Evolutionary conservation across 805 yeast species (phyloP).

Genomic region (Suhomyces xylopsoci): DNA sequence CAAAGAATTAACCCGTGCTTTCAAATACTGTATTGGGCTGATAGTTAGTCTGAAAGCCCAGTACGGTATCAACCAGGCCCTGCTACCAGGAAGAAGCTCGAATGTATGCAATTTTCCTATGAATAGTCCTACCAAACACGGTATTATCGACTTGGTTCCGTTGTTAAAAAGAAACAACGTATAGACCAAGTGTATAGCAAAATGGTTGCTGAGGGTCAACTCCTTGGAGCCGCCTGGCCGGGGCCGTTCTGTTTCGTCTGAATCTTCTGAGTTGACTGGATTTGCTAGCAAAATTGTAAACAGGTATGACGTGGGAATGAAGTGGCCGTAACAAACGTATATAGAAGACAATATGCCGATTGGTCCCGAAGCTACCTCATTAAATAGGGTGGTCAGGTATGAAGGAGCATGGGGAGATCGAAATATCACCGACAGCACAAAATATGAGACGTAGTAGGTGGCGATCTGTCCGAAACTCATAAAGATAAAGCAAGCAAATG

Average conservation of each 20-base stretch:
- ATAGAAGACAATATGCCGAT: slow-evolving; percentile 38
- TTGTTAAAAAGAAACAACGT: slow-evolving; percentile 36
- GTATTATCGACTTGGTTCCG: slow-evolving; percentile 34
- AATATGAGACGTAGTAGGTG: slow-evolving; percentile 9
- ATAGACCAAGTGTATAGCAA: slow-evolving; percentile 38
- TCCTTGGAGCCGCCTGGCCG: slow-evolving; percentile 9
- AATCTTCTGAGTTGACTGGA: slow-evolving; percentile 10
- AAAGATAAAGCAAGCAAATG: slow-evolving; percentile 33
- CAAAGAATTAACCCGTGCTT: not conserved
- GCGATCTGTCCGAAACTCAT: slow-evolving; percentile 43
- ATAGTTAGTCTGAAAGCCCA: slow-evolving; percentile 24
- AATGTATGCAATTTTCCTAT: slow-evolving; percentile 34
- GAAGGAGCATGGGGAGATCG: not conserved
- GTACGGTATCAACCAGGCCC: slow-evolving; percentile 31
- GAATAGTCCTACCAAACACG: slow-evolving; percentile 36
- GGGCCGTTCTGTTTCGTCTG: not conserved
- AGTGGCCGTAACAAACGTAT: slow-evolving; percentile 35
- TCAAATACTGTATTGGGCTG: slow-evolving; percentile 1
- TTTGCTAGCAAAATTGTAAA: slow-evolving; percentile 30
- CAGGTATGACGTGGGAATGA: slow-evolving; percentile 33
- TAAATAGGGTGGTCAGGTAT: slow-evolving; percentile 29
- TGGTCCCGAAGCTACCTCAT: slow-evolving; percentile 39
- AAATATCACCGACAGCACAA: slow-evolving; percentile 4
- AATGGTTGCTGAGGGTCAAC: slow-evolving; percentile 33
- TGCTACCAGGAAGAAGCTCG: slow-evolving; percentile 38